These are phyloP conservation scores for Suhomyces terraborum DNA, from an alignment of 1,139 yeast genomes.

Conservation along the genomic window DNA sequence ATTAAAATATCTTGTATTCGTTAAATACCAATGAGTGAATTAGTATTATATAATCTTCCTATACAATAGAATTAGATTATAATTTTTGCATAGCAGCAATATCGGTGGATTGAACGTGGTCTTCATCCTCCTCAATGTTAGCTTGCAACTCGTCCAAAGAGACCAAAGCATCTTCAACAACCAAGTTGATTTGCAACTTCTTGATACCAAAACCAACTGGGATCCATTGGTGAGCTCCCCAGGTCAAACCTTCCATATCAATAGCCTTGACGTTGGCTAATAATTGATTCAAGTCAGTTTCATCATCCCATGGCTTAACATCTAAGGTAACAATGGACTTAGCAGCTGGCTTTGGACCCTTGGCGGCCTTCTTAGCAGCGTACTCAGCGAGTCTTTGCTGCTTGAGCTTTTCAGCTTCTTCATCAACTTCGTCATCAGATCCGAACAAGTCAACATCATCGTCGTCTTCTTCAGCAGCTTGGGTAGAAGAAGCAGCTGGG, in stretches of 20 bases:
- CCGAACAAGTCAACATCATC: constrained; percentile 96
- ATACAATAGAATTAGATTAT: constrained; percentile 45
- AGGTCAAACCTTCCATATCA: constrained; percentile 87
- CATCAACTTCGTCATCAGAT: constrained; percentile 94
- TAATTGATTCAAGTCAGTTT: constrained; percentile 90
- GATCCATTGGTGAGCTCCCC: constrained; percentile 98
- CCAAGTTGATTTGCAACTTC: constrained; percentile 98
- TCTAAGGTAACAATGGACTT: constrained; percentile 95
- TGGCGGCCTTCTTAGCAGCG: constrained; percentile 95
- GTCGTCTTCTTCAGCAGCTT: constrained; percentile 70
- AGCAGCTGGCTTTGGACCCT: constrained; percentile 98
- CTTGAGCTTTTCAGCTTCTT: constrained; percentile 94
- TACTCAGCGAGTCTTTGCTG: constrained; percentile 97
- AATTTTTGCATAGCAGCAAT: constrained; percentile 97
- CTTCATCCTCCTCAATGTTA: constrained; percentile 91
- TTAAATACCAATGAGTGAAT: constrained; percentile 13
- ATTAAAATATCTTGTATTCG: constrained; percentile 83
- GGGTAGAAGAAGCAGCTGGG: constrained; percentile 54
- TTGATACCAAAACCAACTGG: constrained; percentile 99
- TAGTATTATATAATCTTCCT: constrained; percentile 16
- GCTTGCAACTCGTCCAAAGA: constrained; percentile 89
- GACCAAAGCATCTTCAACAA: constrained; percentile 95
- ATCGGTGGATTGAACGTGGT: constrained; percentile 98
- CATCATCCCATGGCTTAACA: constrained; percentile 99
- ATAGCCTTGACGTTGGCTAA: constrained; percentile 82